phyloP scores from a whole-genome alignment of 805 yeast species.

The Maudiozyma saulgeensis region DNA sequence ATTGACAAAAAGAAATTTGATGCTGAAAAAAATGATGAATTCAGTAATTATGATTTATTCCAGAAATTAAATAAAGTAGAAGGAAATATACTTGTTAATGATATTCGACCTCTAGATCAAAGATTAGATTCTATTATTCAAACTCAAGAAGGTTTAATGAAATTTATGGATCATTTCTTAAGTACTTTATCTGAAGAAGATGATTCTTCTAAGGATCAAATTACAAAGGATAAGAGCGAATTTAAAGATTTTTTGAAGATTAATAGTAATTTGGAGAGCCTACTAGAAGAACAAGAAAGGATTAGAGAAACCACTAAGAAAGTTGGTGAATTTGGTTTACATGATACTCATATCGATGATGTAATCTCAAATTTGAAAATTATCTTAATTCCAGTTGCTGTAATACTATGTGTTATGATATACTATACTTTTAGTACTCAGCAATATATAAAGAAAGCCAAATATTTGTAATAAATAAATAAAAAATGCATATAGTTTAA shows the following conservation, averaged over 20 bases:
- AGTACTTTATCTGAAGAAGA: background rate
- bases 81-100: conserved; percentile 29
- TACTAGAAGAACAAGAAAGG: conserved; percentile 25
- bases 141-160: conserved; percentile 18
- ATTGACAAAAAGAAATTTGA: conserved; percentile 20
- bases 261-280: conserved; percentile 23
- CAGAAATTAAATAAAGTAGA: conserved; percentile 26
- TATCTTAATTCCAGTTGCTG: conserved; percentile 25
- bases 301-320: conserved; percentile 20
- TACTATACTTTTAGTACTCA: conserved; percentile 29
- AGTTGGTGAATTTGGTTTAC: conserved; percentile 4
- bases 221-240: conserved; percentile 8
- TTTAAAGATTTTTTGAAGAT: conserved; percentile 22
- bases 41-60: conserved; percentile 20
- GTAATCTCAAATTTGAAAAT: conserved; percentile 20
- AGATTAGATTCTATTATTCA: conserved; percentile 17
- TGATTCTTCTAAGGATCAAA: background rate
- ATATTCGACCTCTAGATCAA: conserved; percentile 19
- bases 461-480: conserved; percentile 13
- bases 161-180: conserved; percentile 14
- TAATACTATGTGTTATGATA: conserved; percentile 26
- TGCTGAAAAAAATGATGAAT: conserved; percentile 11
- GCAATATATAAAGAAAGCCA: conserved; percentile 28
- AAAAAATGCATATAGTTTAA: background rate
- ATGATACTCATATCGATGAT: conserved; percentile 23